Base-by-base conservation (phyloP, 495 filamentous ascomycete genomes). In the Penicillium verhagenii region DNA sequence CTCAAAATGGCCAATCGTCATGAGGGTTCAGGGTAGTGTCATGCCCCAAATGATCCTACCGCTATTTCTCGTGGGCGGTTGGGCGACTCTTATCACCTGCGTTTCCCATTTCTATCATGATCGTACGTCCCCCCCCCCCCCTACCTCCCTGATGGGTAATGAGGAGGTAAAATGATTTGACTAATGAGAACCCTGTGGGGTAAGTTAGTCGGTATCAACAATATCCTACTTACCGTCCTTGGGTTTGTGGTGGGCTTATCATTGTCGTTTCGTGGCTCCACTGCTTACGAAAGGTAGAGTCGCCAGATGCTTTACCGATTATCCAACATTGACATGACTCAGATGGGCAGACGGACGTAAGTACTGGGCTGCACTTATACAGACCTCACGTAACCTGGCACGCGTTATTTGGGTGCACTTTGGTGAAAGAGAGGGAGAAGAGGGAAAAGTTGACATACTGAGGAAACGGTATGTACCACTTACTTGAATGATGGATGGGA, bases 231-330 rank as follows among this genome's bases (percentile, higher is more conserved):
- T 29, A 95, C 90, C 13, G 86, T 95, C 10, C 82, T 90, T 24
- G 91, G 90, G 86, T 94, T 96, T 77, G 89, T 95, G 56, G 89
- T 96, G 60, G 88, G 86, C 77, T 70, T 95, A 64, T 81, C 88
- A 1, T 74, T 96, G 57, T 90, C 87, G 20, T 94, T 96, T 74
- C 86, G 90, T 46, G 89, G 83, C 58, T 88, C 88, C 1, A 91
- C 89, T 14, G 91, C 90, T 6, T 96, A 96, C 63, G 91, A 95
- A 68, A 85, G 89, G 63, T 82, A 78, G 33, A 13, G 3, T 33
- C 4, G 1, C 6, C 49, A 5, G 13, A n/a, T 28, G 14, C 31
- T 43, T 39, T 31, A 33, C 14, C 24, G 5, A 8, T 13, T 29
- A 7, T 26, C 25, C 6, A 19, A 21, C 8, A 26, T 42, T 55